Base-by-base conservation (phyloP, 495 filamentous ascomycete genomes). In the Xeromyces bisporus region DNA sequence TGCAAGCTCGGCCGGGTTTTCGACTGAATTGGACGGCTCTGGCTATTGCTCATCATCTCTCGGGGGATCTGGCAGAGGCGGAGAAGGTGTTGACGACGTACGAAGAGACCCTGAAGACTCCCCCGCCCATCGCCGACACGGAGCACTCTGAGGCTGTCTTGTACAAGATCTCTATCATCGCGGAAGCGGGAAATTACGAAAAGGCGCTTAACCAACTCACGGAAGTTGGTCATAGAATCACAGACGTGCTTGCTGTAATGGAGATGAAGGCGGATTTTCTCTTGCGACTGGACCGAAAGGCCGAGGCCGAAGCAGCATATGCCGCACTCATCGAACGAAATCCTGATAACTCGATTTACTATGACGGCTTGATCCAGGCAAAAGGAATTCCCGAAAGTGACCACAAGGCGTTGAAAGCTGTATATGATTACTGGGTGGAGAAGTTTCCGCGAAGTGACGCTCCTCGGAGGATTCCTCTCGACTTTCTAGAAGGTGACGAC, bases 21-120 rank as follows among this genome's bases (percentile, higher is more conserved):
- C 69, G 89, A 38, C 79, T 85, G 54, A 94, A 91, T 54, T 99
- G 89, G 89, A 96, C 89, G 0, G 89, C 80, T 4, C 55, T 99
- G 27, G 89, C 91, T 7, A 77, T 96, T 26, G 91, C 84, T 18
- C 73, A 93, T 44, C 89, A 99, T 49, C 61, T 99, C 36, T 67
- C 74, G 10, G 89, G 91, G 3, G 75, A 93, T 42, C 60, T 89
- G 41, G 53, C 60, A 15, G 77, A 84, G 41, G 91, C 89, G 20
- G 91, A 99, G 58, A 82, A 82, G 38, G 81, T 93, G 28, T 55
- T 99, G 31, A 79, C 71, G 3, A 87, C 80, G 8, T 99, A 80
- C 53, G 89, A 99, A 51, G 83, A 89, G 33, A 93, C 86, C 1
- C 41, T 99, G 37, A 89, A 86, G 55, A 61, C 62, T 7, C 59